Evolutionary conservation across 192 early-diverging fungal genomes (phyloP).

Genomic region (Rhizophagus prolifer): DNA sequence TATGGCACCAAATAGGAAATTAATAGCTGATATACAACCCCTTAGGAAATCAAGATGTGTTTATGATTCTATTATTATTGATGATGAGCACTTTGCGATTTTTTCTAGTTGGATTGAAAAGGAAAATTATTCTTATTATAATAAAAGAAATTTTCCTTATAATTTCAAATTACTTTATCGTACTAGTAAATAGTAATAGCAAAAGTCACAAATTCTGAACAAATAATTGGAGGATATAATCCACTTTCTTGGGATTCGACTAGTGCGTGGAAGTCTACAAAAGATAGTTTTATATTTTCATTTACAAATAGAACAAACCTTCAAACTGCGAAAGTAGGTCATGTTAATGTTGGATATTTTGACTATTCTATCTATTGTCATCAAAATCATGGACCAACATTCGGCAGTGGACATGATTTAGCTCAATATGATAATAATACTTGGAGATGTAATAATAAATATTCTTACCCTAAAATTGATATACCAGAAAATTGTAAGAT

Average conservation of each 20-base stretch:
- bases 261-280: no score
- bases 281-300: background rate
- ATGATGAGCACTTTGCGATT: background rate
- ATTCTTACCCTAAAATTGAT: background rate
- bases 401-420: background rate
- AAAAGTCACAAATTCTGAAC: background rate
- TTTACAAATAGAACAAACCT: background rate
- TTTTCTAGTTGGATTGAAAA: conserved; percentile 1
- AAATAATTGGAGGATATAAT: conserved; percentile 20
- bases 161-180: background rate
- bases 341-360: background rate
- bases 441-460: background rate
- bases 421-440: background rate
- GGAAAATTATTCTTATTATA: background rate
- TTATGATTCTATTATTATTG: background rate
- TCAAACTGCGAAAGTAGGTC: background rate
- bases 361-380: no score
- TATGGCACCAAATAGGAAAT: background rate
- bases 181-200: background rate
- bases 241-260: background rate
- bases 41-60: no score
- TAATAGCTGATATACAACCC: background rate
- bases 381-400: background rate
- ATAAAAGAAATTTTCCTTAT: background rate
- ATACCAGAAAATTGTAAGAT: background rate